Evolutionary conservation across 1,284 basidiomycete genomes (phyloP).

Genomic region (Heterobasidion irregulare): DNA sequence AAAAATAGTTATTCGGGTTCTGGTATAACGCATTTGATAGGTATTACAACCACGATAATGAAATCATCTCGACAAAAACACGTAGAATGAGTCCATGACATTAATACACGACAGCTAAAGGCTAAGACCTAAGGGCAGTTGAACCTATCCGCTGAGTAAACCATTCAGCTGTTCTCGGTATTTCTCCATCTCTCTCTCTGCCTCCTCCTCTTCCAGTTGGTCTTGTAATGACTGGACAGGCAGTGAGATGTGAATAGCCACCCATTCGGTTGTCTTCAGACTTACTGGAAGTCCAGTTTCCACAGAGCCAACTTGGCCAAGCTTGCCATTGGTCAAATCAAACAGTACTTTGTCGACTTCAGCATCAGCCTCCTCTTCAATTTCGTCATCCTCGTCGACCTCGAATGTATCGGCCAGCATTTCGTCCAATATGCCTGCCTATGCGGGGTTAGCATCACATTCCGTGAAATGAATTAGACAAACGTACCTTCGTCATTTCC

Average conservation of each 20-base stretch:
- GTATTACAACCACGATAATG: too few species aligned
- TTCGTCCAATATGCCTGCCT: constrained; percentile 93
- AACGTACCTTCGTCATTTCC: constrained; percentile 92
- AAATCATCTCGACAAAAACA: too few species aligned
- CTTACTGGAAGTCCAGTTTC: constrained; percentile 75
- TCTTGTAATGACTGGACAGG: constrained; percentile 42
- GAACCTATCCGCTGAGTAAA: constrained; percentile 60
- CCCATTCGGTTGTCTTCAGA: constrained; percentile 9
- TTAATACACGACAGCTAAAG: too few species aligned
- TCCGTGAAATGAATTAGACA: neutral
- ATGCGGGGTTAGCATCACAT: neutral
- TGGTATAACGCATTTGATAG: too few species aligned
- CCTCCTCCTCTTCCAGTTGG: constrained; percentile 69
- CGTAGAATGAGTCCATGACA: too few species aligned
- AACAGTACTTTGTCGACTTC: constrained; percentile 97
- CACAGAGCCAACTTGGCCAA: constrained; percentile 76
- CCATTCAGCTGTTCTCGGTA: constrained; percentile 84
- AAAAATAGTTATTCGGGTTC: too few species aligned
- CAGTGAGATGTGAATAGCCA: neutral
- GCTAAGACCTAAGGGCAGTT: neutral
- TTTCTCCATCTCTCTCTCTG: constrained; percentile 78
- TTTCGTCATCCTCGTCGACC: constrained; percentile 86
- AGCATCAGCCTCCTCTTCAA: constrained; percentile 94
- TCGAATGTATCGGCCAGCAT: constrained; percentile 87
- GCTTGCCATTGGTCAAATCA: constrained; percentile 93